Conservation (phyloP, 768 basidiomycete species). For the Lentinula aciculospora region DNA sequence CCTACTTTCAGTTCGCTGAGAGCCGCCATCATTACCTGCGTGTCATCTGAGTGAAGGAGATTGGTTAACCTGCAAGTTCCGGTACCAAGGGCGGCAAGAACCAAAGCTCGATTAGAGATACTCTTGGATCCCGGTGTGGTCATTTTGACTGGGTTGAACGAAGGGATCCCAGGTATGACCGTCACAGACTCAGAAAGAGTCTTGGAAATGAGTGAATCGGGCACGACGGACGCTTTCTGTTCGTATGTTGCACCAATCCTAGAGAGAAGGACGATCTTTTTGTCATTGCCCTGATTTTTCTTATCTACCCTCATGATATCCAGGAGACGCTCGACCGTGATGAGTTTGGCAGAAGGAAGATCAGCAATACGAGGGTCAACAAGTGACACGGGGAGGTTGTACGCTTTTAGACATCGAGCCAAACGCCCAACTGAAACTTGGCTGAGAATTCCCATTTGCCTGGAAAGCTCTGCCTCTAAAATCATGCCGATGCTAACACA, state of each 20-base stretch:
- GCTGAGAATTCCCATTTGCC: slow-evolving; percentile 79
- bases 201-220: slow-evolving; percentile 76
- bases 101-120: slow-evolving; percentile 90
- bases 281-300: slow-evolving; percentile 89
- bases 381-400: slow-evolving; percentile 84
- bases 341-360: slow-evolving; percentile 61
- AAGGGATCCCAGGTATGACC: slow-evolving; percentile 66
- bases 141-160: slow-evolving; percentile 59
- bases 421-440: slow-evolving; percentile 93
- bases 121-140: slow-evolving; percentile 95
- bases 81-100: slow-evolving; percentile 85
- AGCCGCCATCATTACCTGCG: slow-evolving; percentile 98
- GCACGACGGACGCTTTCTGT: slow-evolving; percentile 81
- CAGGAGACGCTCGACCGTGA: slow-evolving; percentile 77
- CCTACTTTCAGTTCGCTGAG: slow-evolving; percentile 79
- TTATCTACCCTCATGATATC: slow-evolving; percentile 97
- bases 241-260: slow-evolving; percentile 91
- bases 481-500: slow-evolving; percentile 96
- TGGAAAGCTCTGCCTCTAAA: slow-evolving; percentile 90
- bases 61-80: slow-evolving; percentile 89
- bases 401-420: slow-evolving; percentile 80
- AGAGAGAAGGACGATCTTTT: slow-evolving; percentile 91
- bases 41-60: slow-evolving; percentile 94
- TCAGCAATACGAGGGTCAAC: slow-evolving; percentile 72
- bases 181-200: slow-evolving; percentile 77